These are phyloP conservation scores for Pythium pectinolyticum DNA, from an alignment of 352 stramenopile genomes.

Conservation along the genomic window DNA sequence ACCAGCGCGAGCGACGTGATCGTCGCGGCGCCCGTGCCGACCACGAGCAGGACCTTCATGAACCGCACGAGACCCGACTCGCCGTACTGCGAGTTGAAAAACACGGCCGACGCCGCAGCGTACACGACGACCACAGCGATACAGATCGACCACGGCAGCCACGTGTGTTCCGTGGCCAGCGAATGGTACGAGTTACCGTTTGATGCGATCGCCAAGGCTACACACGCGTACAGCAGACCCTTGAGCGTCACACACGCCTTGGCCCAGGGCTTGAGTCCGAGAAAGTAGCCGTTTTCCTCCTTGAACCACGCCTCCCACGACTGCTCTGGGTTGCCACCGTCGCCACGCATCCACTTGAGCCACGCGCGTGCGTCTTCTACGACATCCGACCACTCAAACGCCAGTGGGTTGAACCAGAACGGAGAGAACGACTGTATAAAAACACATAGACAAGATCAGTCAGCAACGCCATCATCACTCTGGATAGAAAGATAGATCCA, in stretches of 20 bases:
- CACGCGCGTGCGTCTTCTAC: slow-evolving; percentile 66
- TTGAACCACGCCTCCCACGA: slow-evolving; percentile 93
- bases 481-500: not conserved
- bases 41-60: slow-evolving; percentile 47
- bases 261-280: slow-evolving; percentile 69
- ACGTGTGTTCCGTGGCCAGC: slow-evolving; percentile 29
- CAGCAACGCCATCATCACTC: not conserved
- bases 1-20: slow-evolving; percentile 37
- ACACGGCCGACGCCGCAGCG: slow-evolving; percentile 30
- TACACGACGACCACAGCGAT: slow-evolving; percentile 30
- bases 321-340: slow-evolving; percentile 80
- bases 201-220: slow-evolving; percentile 75
- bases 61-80: slow-evolving; percentile 39
- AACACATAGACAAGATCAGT: slow-evolving; percentile 12
- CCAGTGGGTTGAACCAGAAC: slow-evolving; percentile 96
- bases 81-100: slow-evolving; percentile 38
- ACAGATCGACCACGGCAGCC: slow-evolving; percentile 35
- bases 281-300: slow-evolving; percentile 90
- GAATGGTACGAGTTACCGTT: slow-evolving; percentile 46
- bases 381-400: slow-evolving; percentile 93
- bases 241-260: slow-evolving; percentile 89
- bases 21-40: slow-evolving; percentile 32
- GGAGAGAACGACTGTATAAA: slow-evolving; percentile 71
- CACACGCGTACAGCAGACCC: slow-evolving; percentile 70
- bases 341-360: slow-evolving; percentile 86